Base-by-base conservation (phyloP, 345 rosid species). In the Sapria himalayana region DNA sequence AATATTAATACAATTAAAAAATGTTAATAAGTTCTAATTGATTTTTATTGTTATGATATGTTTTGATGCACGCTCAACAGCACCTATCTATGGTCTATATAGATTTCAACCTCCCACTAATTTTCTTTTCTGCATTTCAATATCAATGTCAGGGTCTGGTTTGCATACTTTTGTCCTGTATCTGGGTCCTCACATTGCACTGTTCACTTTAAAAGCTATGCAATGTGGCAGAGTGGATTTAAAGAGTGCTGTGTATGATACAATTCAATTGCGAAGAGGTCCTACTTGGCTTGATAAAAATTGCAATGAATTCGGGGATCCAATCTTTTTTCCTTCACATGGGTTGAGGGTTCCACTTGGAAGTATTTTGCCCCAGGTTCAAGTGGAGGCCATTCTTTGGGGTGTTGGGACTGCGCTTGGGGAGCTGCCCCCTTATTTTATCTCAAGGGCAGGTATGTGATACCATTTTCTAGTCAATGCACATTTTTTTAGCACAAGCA, bases 341-440 rank as follows among this genome's bases (percentile, higher is more conserved):
- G 91, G 93, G 2, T 58, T 72, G 17, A 72, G 81, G 59, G 78
- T 89, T 38, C 98, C 98, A 1, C 72, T 89, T 38, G 59, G 79
- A 49, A 82, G 93, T 74, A 63, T 85, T 59, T 43, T 85, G 67
- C 91, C 91, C n/a, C 81, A 91, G 63, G 72, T 91, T 27, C 95
- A 91, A 49, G 1, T 84, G 18, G 99, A 91, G 61, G 93, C 89
- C 29, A 46, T 80, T 48, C 52, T 91, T 34, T 91, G 99, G 99
- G 99, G 99, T 22, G 12, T 91, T 40, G 99, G 99, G 51, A 91
- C 99, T 16, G 95, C 95, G 25, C 92, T 91, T 29, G 99, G 99
- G 34, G 99, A 91, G 64, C 95, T 91, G 66, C 99, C 99, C 64
- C 99, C 99, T 19, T 91, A 84, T 78, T 91, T 91, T 58, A 80